Conservation (phyloP, 1,139 yeast genomes). For the Pneumocystis oryctolagi region DNA sequence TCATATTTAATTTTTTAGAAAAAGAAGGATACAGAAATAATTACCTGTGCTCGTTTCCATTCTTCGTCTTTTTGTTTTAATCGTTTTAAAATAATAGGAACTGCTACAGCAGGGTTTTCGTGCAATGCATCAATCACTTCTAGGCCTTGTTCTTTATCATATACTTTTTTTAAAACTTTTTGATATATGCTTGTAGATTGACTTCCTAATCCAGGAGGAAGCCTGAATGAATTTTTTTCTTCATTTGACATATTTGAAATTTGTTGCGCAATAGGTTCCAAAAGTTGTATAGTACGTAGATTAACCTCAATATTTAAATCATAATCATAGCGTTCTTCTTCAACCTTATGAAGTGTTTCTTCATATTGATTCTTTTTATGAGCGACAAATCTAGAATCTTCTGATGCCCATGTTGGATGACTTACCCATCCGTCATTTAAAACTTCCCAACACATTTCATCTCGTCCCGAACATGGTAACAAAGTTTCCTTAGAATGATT, state of each 20-base stretch:
- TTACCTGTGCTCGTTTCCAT: slow-evolving; percentile 80
- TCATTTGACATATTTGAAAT: slow-evolving; percentile 86
- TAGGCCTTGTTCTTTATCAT: slow-evolving; percentile 86
- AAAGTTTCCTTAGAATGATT: slow-evolving; percentile 42
- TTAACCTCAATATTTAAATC: slow-evolving; percentile 93
- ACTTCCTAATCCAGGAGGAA: slow-evolving; percentile 89
- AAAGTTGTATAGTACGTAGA: slow-evolving; percentile 81
- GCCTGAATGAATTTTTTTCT: slow-evolving; percentile 69
- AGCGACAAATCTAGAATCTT: slow-evolving; percentile 94
- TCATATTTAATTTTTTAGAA: not conserved
- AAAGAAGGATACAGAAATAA: not conserved
- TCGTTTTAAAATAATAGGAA: slow-evolving; percentile 80
- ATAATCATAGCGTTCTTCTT: slow-evolving; percentile 94
- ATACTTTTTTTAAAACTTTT: slow-evolving; percentile 78
- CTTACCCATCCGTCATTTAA: slow-evolving; percentile 98
- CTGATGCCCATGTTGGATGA: slow-evolving; percentile 99
- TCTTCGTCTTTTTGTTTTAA: slow-evolving; percentile 96
- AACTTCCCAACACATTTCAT: slow-evolving; percentile 98
- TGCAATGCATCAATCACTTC: slow-evolving; percentile 93
- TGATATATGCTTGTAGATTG: slow-evolving; percentile 82
- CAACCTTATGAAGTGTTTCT: slow-evolving; percentile 84
- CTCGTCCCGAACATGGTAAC: slow-evolving; percentile 97
- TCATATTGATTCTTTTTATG: slow-evolving; percentile 96
- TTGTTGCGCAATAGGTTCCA: slow-evolving; percentile 88
- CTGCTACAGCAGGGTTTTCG: slow-evolving; percentile 87